Conservation (phyloP, 2,329 filamentous ascomycete species). For the Cytospora piceae region DNA sequence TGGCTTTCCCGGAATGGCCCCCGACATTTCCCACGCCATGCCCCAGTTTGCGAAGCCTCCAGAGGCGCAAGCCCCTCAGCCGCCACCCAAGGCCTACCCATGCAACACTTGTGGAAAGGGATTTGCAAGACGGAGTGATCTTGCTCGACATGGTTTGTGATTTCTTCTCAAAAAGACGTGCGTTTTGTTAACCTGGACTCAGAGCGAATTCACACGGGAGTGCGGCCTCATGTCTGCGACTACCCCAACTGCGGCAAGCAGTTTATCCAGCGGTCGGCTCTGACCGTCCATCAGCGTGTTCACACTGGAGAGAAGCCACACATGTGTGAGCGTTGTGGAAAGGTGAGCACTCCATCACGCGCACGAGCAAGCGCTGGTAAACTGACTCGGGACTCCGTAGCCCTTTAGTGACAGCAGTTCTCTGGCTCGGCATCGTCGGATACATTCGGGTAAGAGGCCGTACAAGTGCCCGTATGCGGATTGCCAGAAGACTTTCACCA, state of each 20-base stretch:
- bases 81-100: conserved; percentile 71
- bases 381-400: conserved; percentile 50
- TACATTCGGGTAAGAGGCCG: conserved; percentile 92
- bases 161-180: conserved; percentile 12
- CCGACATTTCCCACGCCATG: conserved; percentile 46
- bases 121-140: conserved; percentile 91
- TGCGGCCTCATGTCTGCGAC: conserved; percentile 91
- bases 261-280: conserved; percentile 93
- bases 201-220: conserved; percentile 95
- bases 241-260: conserved; percentile 88
- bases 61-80: conserved; percentile 39
- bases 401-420: conserved; percentile 97
- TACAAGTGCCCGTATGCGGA: conserved; percentile 98
- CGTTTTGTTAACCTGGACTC: conserved; percentile 35
- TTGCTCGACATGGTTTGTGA: conserved; percentile 77
- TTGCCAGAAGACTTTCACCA: conserved; percentile 98
- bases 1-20: conserved; percentile 41
- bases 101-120: conserved; percentile 90
- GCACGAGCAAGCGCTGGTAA: background rate
- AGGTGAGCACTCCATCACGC: conserved; percentile 61
- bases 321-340: conserved; percentile 94
- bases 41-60: conserved; percentile 42
- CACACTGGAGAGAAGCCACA: conserved; percentile 99
- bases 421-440: conserved; percentile 87
- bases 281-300: conserved; percentile 93